Percentiles rank a stretch among this genome's conserved stretches.
phyloP scores from a whole-genome alignment of 176 grass and related monocot genomes.

The Oryza officinalis region DNA sequence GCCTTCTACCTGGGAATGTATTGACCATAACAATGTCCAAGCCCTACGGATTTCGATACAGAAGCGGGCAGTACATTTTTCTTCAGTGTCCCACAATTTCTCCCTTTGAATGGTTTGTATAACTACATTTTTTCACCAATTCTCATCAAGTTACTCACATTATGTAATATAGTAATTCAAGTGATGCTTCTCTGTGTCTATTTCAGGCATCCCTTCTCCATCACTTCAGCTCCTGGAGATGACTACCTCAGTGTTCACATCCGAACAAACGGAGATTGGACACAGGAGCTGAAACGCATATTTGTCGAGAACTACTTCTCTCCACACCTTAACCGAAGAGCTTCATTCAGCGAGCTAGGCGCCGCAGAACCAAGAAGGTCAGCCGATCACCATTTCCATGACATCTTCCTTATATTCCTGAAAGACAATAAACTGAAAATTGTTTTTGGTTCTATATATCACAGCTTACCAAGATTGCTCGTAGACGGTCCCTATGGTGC shows the following conservation, averaged over 20 bases:
- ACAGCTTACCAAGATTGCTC: slow-evolving; percentile 85
- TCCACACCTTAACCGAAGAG: slow-evolving; percentile 58
- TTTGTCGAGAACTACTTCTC: slow-evolving; percentile 89
- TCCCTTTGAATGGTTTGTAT: slow-evolving; percentile 89
- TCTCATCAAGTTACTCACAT: background rate
- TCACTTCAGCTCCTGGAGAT: slow-evolving; percentile 95
- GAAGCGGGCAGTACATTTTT: slow-evolving; percentile 98
- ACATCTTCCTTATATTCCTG: background rate
- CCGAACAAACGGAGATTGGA: slow-evolving; percentile 91
- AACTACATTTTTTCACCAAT: background rate
- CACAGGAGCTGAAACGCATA: slow-evolving; percentile 90
- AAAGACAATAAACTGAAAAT: slow-evolving; percentile 28
- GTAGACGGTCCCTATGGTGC: slow-evolving; percentile 96
- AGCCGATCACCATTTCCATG: background rate
- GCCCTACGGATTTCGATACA: slow-evolving; percentile 92
- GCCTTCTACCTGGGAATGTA: slow-evolving; percentile 85
- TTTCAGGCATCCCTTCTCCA: slow-evolving; percentile 96
- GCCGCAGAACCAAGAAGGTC: slow-evolving; percentile 75
- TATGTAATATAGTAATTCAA: slow-evolving; percentile 30
- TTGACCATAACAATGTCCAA: slow-evolving; percentile 99
- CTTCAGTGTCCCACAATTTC: slow-evolving; percentile 92
- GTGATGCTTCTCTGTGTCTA: slow-evolving; percentile 1
- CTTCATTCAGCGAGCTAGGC: slow-evolving; percentile 66
- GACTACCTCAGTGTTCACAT: slow-evolving; percentile 97
- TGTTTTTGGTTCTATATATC: background rate